Conservation (phyloP, 306 rosid genomes). For the Acacia crassicarpa region DNA sequence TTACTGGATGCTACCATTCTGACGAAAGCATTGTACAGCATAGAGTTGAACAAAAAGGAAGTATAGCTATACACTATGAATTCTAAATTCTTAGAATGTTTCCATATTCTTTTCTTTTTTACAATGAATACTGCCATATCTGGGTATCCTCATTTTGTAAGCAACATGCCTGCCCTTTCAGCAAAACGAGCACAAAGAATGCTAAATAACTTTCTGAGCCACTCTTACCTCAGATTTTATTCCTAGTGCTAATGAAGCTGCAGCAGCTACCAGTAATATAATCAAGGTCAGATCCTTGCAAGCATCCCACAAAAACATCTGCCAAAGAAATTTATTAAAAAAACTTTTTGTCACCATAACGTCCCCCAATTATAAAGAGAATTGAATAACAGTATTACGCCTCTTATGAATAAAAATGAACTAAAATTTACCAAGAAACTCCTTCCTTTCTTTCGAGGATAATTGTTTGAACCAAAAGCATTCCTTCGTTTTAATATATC, state of each 20-base stretch:
- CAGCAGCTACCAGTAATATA: slow-evolving; percentile 95
- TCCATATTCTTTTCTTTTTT: not conserved
- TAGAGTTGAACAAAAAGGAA: too few species aligned
- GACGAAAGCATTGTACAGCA: too few species aligned
- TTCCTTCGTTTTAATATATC: slow-evolving; percentile 69
- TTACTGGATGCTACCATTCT: too few species aligned
- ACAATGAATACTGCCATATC: not conserved
- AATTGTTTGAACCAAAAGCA: slow-evolving; percentile 80
- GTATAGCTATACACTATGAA: too few species aligned
- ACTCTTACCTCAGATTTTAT: slow-evolving; percentile 90
- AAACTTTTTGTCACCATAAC: not conserved
- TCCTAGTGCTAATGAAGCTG: slow-evolving; percentile 89
- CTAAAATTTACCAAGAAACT: slow-evolving; percentile 64
- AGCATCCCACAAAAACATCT: slow-evolving; percentile 99
- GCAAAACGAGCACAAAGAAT: slow-evolving; percentile 7
- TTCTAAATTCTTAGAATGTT: not conserved
- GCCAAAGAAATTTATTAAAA: slow-evolving; percentile 29
- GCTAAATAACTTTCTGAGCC: slow-evolving; percentile 9
- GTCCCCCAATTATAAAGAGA: not conserved
- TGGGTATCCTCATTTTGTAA: not conserved
- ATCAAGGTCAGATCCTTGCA: slow-evolving; percentile 98
- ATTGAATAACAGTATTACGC: not conserved
- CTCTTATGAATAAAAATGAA: slow-evolving; percentile 1
- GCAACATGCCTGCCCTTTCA: not conserved
- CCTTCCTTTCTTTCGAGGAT: slow-evolving; percentile 84